Evolutionary conservation across 441 rosid species (phyloP), one percentile per base, ranked within the genome.

Genomic region (Rhodomyrtus psidioides): DNA sequence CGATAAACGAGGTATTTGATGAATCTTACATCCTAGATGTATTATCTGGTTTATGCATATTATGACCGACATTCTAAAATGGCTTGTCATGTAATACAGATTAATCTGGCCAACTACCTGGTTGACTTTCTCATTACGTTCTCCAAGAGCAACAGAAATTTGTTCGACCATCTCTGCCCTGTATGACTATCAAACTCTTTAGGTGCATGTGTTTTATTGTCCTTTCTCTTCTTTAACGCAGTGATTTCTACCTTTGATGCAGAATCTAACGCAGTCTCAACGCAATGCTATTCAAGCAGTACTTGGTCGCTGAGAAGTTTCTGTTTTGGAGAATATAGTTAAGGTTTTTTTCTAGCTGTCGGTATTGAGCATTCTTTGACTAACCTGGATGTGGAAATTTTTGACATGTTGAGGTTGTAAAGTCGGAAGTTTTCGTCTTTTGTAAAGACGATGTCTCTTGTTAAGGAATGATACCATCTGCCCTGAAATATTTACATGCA

Each of bases 131-230:
- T 96, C 70, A 49, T 27, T 24, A 93, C 93, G 83, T 94, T 96
- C 87, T 91, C 88, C 5, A 86, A 87, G 49, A 91, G 91, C 81
- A 93, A 95, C 83, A 86, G 88, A 56, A 91, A 88, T 85, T 88
- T 92, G 88, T 92, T 96, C 82, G 91, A 93, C 86, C 90, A 88
- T 90, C 94, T 96, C 90, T 94, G 89, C 91, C 98, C 92, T 98
- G 98, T 94, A 62, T 6, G 49, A 70, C 49, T 10, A 70, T 70
- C 49, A 70, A 21, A 10, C 79, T 70, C 46, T 65, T 65, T 39
- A 70, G 49, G n/a, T 39, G n/a, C 34, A 10, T 39, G 49, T 34
- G 49, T 70, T 39, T 39, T 34, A 6, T 34, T 21, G 34, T 70
- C 49, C 79, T 19, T 34, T 34, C 16, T 70, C 79, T 70, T 26